phyloP scores from a whole-genome alignment of 495 filamentous ascomycete genomes.

The Podospora didyma region DNA sequence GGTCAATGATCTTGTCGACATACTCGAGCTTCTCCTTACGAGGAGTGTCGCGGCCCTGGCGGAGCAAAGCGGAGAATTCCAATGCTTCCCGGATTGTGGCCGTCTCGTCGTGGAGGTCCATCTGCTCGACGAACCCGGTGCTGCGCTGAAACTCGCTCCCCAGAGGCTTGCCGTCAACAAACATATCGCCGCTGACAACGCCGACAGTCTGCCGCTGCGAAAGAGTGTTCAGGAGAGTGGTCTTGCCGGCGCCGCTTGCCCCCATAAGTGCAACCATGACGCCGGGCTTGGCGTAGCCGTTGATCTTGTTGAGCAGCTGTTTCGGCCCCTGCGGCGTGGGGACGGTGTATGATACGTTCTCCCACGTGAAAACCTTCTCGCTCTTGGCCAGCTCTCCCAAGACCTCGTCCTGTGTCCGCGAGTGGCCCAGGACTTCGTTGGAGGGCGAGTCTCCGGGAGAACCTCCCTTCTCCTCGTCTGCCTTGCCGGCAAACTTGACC shows the following conservation, averaged over 20 bases:
- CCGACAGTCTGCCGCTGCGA: conserved; percentile 74
- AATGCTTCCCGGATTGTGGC: conserved; percentile 84
- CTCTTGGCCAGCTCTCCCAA: conserved; percentile 13
- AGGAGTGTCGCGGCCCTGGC: conserved; percentile 64
- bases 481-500: conserved; percentile 8
- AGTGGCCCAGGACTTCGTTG: conserved; percentile 34
- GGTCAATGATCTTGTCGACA: conserved; percentile 82
- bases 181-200: conserved; percentile 67
- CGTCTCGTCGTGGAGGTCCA: conserved; percentile 78
- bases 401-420: conserved; percentile 7
- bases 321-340: conserved; percentile 56
- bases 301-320: conserved; percentile 62
- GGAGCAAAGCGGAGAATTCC: conserved; percentile 72
- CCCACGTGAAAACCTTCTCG: conserved; percentile 54
- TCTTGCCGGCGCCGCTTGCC: conserved; percentile 78
- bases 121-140: conserved; percentile 85
- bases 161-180: conserved; percentile 70
- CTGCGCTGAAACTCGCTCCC: conserved; percentile 70
- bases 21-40: conserved; percentile 74
- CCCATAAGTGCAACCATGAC: conserved; percentile 80
- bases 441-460: conserved; percentile 16
- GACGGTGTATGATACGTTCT: conserved; percentile 60
- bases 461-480: conserved; percentile 44
- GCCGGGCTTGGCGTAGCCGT: conserved; percentile 77
- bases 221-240: conserved; percentile 61